Evolutionary conservation across 208 protist species (phyloP), one percentile per base, ranked within the genome.

Genomic region (Jaenimonas drosophilae): DNA sequence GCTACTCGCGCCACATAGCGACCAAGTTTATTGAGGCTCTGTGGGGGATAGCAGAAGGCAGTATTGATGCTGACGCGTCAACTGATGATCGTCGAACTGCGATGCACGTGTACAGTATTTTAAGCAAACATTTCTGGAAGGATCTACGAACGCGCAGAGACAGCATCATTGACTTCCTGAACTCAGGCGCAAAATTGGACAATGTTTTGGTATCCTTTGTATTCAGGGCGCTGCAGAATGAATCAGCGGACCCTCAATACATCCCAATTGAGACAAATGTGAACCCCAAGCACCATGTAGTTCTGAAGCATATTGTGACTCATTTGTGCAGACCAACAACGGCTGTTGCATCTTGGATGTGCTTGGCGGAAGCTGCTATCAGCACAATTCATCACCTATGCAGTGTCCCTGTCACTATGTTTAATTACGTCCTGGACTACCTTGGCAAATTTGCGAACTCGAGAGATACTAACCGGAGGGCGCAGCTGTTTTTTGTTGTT

Each of bases 41-140:
- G 1, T 94, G 86, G 82, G 69, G 76, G 23, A 83, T 91, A 25
- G 81, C 76, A 21, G 78, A 90, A 33, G 86, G 86, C 25, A 67
- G 77, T 14, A 51, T 84, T 9, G 76, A 86, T 54, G 42, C 58
- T 11, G 62, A 74, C 24, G 64, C 61, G 4, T 60, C 59, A 52
- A 46, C n/a, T 31, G 55, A 60, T 29, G 79, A 93, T 40, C 70
- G 76, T 17, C 77, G 86, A 2, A 79, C 74, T 19, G 86, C 86
- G n/a, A 88, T 91, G 77, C 75, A 76, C 20, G 57, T 94, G 31
- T 94, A 91, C 68, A 85, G 78, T 38, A 37, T 94, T 28, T 54
- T 94, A n/a, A 75, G 70, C 47, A 76, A 72, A 33, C 73, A 76
- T 49, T 59, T 66, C 43, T 83, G 70, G 70, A 74, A 70, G 39